phyloP scores from a whole-genome alignment of 73 alveolate genomes.

The Paramecium pentaurelia region DNA sequence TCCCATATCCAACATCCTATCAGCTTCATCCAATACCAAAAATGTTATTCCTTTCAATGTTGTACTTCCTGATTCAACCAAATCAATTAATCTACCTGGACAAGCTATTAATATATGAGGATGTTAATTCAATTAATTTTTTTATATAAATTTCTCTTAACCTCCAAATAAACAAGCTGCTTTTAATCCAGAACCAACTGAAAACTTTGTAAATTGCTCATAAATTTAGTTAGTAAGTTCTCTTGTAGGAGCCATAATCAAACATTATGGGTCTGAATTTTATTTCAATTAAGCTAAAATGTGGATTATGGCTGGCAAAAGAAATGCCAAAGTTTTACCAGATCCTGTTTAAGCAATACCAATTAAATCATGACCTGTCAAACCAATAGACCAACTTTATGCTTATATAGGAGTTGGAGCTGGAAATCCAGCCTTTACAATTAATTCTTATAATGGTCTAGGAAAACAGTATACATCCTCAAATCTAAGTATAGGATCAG shows the following conservation, averaged over 20 bases:
- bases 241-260: constrained; percentile 89
- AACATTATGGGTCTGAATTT: constrained; percentile 69
- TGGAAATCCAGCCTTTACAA: constrained; percentile 53
- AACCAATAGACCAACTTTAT: constrained; percentile 48
- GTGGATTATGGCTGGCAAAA: constrained; percentile 82
- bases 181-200: constrained; percentile 74
- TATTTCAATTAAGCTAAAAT: constrained; percentile 55
- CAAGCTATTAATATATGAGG: constrained; percentile 84
- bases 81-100: constrained; percentile 92
- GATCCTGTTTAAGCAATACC: constrained; percentile 91
- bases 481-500: constrained; percentile 41
- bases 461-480: constrained; percentile 57
- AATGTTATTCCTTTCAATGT: constrained; percentile 68
- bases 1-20: constrained; percentile 93
- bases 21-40: constrained; percentile 90
- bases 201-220: constrained; percentile 77
- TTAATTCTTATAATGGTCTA: background rate
- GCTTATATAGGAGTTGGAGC: constrained; percentile 67
- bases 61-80: constrained; percentile 69
- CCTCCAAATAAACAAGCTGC: constrained; percentile 90
- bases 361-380: constrained; percentile 80
- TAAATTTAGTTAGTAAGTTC: constrained; percentile 83
- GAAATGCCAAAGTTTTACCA: constrained; percentile 92
- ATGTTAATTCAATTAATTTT: constrained; percentile 67
- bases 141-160: constrained; percentile 70